These are phyloP conservation scores for Geotrichum candidum DNA, from an alignment of 1,139 yeast species.

Conservation along the genomic window DNA sequence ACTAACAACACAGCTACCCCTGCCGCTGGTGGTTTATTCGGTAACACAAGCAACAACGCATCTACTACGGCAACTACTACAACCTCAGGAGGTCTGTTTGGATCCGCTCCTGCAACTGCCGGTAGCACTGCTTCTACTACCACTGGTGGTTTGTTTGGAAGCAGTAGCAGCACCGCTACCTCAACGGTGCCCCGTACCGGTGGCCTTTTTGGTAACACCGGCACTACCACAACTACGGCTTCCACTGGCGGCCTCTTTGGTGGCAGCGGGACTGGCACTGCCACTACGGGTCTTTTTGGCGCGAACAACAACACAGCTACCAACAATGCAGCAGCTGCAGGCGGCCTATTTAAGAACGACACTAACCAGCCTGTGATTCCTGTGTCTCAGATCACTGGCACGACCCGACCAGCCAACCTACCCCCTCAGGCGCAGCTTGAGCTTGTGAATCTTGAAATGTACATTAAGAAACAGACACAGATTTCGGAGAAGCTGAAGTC, in stretches of 20 bases:
- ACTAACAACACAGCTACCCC: constrained; percentile 21
- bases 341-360: constrained; percentile 21
- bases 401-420: constrained; percentile 82
- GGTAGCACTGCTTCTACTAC: constrained; percentile 26
- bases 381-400: constrained; percentile 56
- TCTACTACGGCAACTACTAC: constrained; percentile 18
- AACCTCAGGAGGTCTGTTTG: constrained; percentile 26
- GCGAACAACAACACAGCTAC: constrained; percentile 21
- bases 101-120: constrained; percentile 6
- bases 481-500: constrained; percentile 73
- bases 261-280: constrained; percentile 5
- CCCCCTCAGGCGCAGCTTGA: constrained; percentile 71
- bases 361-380: constrained; percentile 21
- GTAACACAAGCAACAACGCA: constrained; percentile 13
- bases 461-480: constrained; percentile 76
- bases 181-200: constrained; percentile 19
- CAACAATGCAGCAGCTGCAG: constrained; percentile 26
- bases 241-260: constrained; percentile 29
- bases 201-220: constrained; percentile 22
- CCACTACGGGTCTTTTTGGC: constrained; percentile 14
- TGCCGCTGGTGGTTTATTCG: constrained; percentile 30
- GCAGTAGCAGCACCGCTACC: constrained; percentile 20
- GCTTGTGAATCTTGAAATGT: constrained; percentile 74
- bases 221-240: constrained; percentile 20
- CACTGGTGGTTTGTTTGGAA: constrained; percentile 16